phyloP scores from a whole-genome alignment of 805 yeast species.

The Blastobotrys peoriensis region DNA sequence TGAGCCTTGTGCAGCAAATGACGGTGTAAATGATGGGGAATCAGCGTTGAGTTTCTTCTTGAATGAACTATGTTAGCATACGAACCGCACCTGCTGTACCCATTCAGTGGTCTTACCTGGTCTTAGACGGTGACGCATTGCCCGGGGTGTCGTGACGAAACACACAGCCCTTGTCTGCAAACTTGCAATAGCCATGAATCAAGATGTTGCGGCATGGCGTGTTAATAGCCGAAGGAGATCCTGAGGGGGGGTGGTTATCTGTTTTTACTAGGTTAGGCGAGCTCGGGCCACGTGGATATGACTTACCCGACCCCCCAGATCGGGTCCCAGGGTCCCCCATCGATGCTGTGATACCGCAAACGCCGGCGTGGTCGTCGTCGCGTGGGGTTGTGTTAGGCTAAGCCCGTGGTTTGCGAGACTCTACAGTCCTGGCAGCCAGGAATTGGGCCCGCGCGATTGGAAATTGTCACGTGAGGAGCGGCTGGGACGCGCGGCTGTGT shows the following conservation, averaged over 20 bases:
- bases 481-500: too few species aligned
- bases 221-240: constrained; percentile 10
- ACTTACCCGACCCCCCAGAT: not conserved
- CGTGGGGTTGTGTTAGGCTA: too few species aligned
- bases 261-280: not conserved
- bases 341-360: too few species aligned
- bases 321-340: not conserved
- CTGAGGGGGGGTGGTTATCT: not conserved
- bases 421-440: too few species aligned
- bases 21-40: constrained; percentile 51
- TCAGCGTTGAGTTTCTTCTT: constrained; percentile 50
- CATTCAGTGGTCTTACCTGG: not conserved
- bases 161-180: constrained; percentile 80
- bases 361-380: too few species aligned
- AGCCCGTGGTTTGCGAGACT: too few species aligned
- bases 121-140: not conserved
- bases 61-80: not conserved
- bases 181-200: constrained; percentile 84
- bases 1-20: not conserved
- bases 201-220: constrained; percentile 76
- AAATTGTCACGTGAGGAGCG: too few species aligned
- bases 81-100: not conserved
- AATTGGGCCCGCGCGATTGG: too few species aligned
- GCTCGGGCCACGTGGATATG: not conserved
- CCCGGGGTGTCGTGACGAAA: constrained; percentile 55